These are phyloP conservation scores for Mrakiaceae sp. DNA, from an alignment of 1,284 basidiomycete species.

Conservation along the genomic window DNA sequence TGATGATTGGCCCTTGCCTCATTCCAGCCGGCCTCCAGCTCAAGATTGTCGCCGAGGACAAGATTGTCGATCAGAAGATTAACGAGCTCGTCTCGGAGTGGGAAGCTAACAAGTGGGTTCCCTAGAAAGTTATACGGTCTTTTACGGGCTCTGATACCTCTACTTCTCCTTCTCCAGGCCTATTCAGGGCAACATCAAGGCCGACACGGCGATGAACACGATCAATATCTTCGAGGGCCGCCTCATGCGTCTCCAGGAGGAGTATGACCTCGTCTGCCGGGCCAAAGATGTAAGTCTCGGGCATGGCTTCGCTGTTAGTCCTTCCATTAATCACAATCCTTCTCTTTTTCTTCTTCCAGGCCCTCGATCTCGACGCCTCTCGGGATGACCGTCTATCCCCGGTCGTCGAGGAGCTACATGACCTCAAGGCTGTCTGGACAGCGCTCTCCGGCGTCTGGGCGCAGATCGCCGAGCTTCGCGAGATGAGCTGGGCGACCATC, in stretches of 20 bases:
- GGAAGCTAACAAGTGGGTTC: slow-evolving; percentile 46
- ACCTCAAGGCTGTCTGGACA: slow-evolving; percentile 97
- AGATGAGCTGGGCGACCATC: slow-evolving; percentile 81
- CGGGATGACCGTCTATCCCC: slow-evolving; percentile 85
- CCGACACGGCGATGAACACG: slow-evolving; percentile 87
- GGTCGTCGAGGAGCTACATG: slow-evolving; percentile 86
- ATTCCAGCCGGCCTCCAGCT: slow-evolving; percentile 76
- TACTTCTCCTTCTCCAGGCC: slow-evolving; percentile 46
- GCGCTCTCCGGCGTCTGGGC: slow-evolving; percentile 95
- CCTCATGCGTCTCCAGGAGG: slow-evolving; percentile 76
- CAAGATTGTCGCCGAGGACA: slow-evolving; percentile 99
- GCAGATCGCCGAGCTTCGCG: slow-evolving; percentile 79
- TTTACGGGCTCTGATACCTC: not conserved
- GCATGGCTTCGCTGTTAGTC: not conserved
- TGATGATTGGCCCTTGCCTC: not conserved
- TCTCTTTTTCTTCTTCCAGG: slow-evolving; percentile 28
- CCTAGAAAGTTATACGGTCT: not conserved
- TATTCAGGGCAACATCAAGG: slow-evolving; percentile 88
- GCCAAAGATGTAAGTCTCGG: slow-evolving; percentile 60
- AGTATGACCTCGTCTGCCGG: slow-evolving; percentile 83
- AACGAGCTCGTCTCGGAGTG: slow-evolving; percentile 81
- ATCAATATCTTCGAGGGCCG: slow-evolving; percentile 90
- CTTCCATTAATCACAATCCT: not conserved
- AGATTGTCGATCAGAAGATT: slow-evolving; percentile 89
- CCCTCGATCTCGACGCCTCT: slow-evolving; percentile 81